These are phyloP conservation scores for Eutrema yunnanense DNA, from an alignment of 345 rosid genomes.

Conservation along the genomic window DNA sequence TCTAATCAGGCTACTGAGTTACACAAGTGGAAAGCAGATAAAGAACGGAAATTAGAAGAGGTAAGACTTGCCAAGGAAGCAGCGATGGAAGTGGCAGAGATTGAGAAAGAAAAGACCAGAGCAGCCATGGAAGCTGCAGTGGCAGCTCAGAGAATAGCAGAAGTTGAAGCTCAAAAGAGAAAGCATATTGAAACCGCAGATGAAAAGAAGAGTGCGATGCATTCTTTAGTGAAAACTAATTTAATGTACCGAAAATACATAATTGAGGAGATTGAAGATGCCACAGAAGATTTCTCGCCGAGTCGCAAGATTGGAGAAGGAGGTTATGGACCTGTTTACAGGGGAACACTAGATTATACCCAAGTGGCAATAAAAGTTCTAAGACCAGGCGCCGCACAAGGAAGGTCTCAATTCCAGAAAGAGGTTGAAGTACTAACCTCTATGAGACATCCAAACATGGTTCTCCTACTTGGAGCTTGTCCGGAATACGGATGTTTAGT, in stretches of 20 bases:
- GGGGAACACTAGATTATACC: conserved; percentile 57
- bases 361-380: conserved; percentile 80
- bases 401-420: conserved; percentile 74
- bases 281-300: conserved; percentile 47
- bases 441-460: conserved; percentile 96
- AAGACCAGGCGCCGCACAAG: conserved; percentile 83
- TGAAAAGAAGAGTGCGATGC: conserved; percentile 26
- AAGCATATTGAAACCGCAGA: conserved; percentile 40
- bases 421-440: conserved; percentile 77
- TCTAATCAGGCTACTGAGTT: conserved; percentile 49
- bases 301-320: conserved; percentile 86
- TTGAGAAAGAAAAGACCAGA: conserved; percentile 52
- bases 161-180: conserved; percentile 57
- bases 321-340: conserved; percentile 90
- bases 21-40: conserved; percentile 50
- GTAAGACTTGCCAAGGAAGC: conserved; percentile 51
- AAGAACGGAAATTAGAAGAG: conserved; percentile 44
- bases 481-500: conserved; percentile 85
- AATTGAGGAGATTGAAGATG: conserved; percentile 75
- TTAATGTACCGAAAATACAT: conserved; percentile 52
- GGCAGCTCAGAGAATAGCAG: conserved; percentile 47
- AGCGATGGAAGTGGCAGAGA: conserved; percentile 50
- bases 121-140: conserved; percentile 60
- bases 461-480: conserved; percentile 89
- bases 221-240: conserved; percentile 24